A percentile compares a stretch with the other conserved stretches of the same genome.
phyloP scores from a whole-genome alignment of 768 basidiomycete species.

The Royoungia palumana region DNA sequence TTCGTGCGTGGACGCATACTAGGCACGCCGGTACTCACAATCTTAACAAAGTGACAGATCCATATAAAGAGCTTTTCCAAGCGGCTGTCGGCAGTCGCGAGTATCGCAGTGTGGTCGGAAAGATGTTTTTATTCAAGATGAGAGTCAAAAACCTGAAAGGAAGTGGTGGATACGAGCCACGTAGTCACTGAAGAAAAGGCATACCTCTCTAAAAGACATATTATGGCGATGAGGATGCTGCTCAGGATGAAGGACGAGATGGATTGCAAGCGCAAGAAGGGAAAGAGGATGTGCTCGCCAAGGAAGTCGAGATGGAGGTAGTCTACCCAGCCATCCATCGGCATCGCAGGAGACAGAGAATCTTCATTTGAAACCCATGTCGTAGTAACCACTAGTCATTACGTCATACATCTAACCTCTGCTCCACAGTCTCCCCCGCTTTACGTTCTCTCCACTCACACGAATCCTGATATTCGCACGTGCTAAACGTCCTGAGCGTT shows the following conservation, averaged over 20 bases:
- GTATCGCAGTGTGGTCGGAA: slow-evolving; percentile 38
- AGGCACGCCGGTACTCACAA: slow-evolving; percentile 46
- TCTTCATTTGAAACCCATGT: not conserved
- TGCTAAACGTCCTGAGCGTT: slow-evolving; percentile 33
- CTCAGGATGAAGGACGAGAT: slow-evolving; percentile 47
- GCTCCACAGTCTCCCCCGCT: slow-evolving; percentile 37
- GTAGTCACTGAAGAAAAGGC: slow-evolving; percentile 7
- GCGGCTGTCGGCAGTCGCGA: slow-evolving; percentile 45
- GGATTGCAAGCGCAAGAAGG: slow-evolving; percentile 43
- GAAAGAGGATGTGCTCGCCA: slow-evolving; percentile 47
- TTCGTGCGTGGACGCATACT: not conserved
- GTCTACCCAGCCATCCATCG: slow-evolving; percentile 48
- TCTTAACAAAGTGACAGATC: slow-evolving; percentile 54
- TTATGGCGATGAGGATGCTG: slow-evolving; percentile 37
- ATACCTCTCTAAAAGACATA: slow-evolving; percentile 63
- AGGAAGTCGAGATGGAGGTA: slow-evolving; percentile 40
- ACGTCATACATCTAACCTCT: slow-evolving; percentile 8
- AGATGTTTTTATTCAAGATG: slow-evolving; percentile 46
- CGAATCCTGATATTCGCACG: slow-evolving; percentile 68
- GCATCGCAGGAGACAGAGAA: no score
- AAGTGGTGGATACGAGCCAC: slow-evolving; percentile 1
- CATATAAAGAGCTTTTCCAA: slow-evolving; percentile 56
- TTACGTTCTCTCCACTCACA: slow-evolving; percentile 75
- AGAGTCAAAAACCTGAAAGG: slow-evolving; percentile 47
- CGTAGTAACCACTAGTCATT: slow-evolving; percentile 32